Percentiles rank a stretch among this genome's conserved stretches.
Evolutionary conservation across 257 asterid species (phyloP).

Genomic region (Solanum sparsipilum): DNA sequence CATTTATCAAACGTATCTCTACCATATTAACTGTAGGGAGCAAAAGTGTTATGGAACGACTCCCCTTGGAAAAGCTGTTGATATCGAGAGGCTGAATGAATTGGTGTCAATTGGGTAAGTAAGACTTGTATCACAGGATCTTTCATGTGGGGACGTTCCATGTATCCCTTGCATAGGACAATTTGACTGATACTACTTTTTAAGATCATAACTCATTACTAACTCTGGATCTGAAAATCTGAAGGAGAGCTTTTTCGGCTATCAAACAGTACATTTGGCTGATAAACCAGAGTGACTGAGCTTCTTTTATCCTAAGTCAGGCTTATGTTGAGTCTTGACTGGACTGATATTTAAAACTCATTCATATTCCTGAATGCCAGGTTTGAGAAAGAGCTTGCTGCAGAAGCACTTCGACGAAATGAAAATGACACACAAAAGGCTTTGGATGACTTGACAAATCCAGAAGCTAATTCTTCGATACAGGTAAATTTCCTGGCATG

Average conservation of each 20-base stretch:
- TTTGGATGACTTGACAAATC: conserved; percentile 83
- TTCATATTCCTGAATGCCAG: conserved; percentile 23
- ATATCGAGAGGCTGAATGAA: conserved; percentile 53
- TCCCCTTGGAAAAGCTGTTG: conserved; percentile 76
- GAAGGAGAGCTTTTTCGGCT: background rate
- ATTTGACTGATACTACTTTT: background rate
- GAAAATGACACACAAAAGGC: conserved; percentile 81
- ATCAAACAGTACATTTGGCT: background rate
- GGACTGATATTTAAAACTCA: background rate
- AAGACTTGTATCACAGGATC: background rate
- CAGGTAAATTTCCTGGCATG: conserved; percentile 40
- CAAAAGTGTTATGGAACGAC: conserved; percentile 77
- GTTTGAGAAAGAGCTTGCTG: conserved; percentile 68
- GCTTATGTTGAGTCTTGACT: background rate
- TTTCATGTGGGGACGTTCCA: background rate
- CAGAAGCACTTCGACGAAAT: conserved; percentile 91
- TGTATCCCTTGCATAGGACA: background rate
- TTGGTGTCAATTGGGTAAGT: conserved; percentile 76
- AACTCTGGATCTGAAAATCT: background rate
- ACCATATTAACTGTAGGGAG: conserved; percentile 42
- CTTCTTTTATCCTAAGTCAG: background rate
- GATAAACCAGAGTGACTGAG: background rate
- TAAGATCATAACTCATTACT: background rate
- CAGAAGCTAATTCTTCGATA: conserved; percentile 46
- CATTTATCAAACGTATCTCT: background rate